A percentile compares a stretch with the other conserved stretches of the same genome.
Evolutionary conservation across 352 stramenopile species (phyloP).

Genomic region (Phytophthora capsici): DNA sequence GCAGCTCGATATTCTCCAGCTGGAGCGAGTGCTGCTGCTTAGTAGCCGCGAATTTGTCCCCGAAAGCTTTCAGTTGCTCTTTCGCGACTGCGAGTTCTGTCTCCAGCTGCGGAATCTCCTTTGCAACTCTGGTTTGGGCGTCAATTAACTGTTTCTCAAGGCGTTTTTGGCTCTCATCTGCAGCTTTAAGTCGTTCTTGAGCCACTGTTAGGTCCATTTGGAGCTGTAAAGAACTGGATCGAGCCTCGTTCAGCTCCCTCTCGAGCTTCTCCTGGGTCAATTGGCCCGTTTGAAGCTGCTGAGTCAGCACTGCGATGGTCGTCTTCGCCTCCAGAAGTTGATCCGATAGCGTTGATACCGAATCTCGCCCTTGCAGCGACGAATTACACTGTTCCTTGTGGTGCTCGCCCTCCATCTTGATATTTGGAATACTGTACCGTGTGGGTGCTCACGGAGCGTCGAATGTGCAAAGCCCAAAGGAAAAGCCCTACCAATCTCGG

Average conservation of each 20-base stretch:
- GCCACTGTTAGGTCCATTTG: slow-evolving; percentile 6
- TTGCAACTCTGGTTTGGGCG: neutral
- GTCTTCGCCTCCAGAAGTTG: slow-evolving; percentile 11
- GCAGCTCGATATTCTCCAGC: slow-evolving; percentile 15
- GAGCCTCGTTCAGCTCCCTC: slow-evolving; percentile 6
- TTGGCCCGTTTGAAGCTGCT: slow-evolving; percentile 7
- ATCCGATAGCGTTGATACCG: neutral
- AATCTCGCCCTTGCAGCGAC: neutral
- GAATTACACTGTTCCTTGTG: neutral
- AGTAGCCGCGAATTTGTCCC: slow-evolving; percentile 7
- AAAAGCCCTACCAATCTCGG: slow-evolving; percentile 13
- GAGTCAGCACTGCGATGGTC: slow-evolving; percentile 17
- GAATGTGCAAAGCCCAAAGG: slow-evolving; percentile 17
- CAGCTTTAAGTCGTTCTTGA: slow-evolving; percentile 10
- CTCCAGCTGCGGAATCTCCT: slow-evolving; percentile 11
- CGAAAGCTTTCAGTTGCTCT: slow-evolving; percentile 18
- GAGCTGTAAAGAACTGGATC: slow-evolving; percentile 2
- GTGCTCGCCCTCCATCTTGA: slow-evolving; percentile 9
- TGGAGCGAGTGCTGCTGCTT: slow-evolving; percentile 13
- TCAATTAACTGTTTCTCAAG: slow-evolving; percentile 15
- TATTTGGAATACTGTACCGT: neutral
- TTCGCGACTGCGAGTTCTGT: slow-evolving; percentile 18
- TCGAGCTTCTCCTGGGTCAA: slow-evolving; percentile 12
- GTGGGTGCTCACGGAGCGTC: neutral
- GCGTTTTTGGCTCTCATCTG: slow-evolving; percentile 5